Conservation (phyloP, 768 basidiomycete genomes). For the Lentinus tigrinus region DNA sequence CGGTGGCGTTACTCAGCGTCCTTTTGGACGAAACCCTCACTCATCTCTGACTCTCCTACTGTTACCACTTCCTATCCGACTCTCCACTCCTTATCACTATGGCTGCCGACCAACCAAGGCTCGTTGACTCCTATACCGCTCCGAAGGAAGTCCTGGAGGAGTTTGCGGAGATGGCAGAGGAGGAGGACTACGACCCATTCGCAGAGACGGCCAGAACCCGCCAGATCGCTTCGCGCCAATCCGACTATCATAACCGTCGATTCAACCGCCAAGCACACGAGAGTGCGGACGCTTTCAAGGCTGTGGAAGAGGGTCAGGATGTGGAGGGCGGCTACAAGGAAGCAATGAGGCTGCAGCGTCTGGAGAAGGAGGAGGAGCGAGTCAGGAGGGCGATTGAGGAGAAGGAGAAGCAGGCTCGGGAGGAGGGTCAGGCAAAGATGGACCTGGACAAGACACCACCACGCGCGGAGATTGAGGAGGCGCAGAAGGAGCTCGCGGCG, state of each 20-base stretch:
- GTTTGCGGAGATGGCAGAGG: constrained; percentile 90
- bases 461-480: constrained; percentile 72
- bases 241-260: constrained; percentile 91
- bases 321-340: constrained; percentile 92
- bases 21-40: background rate
- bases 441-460: constrained; percentile 93
- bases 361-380: constrained; percentile 91
- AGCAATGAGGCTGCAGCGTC: constrained; percentile 84
- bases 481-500: constrained; percentile 65
- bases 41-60: background rate
- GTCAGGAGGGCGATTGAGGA: constrained; percentile 86
- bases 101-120: constrained; percentile 31
- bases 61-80: background rate
- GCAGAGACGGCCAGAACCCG: constrained; percentile 91
- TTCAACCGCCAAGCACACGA: constrained; percentile 83
- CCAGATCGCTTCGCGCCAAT: constrained; percentile 91
- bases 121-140: constrained; percentile 88
- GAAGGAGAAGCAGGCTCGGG: constrained; percentile 75
- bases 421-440: constrained; percentile 73
- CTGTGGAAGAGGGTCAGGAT: constrained; percentile 63
- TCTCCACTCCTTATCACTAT: constrained; percentile 18
- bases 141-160: constrained; percentile 94
- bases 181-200: constrained; percentile 89
- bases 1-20: constrained; percentile 1
- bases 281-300: constrained; percentile 75